Conservation (phyloP, 1,139 yeast species). For the Pichia sp. region DNA sequence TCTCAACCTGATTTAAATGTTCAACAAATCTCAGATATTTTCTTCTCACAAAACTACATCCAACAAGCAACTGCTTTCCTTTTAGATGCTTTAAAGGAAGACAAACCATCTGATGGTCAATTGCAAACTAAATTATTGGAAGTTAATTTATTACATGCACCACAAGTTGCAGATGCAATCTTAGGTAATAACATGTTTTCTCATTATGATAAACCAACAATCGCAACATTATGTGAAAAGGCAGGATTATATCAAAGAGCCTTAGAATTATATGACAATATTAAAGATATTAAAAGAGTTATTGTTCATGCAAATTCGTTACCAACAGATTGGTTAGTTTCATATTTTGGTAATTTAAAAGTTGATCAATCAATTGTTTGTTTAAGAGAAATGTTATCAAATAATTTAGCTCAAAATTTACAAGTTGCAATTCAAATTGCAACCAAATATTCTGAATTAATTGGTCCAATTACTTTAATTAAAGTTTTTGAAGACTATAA, state of each 20-base stretch:
- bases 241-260: conserved; percentile 94
- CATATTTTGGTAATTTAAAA: conserved; percentile 87
- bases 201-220: conserved; percentile 89
- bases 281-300: conserved; percentile 92
- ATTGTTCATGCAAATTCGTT: conserved; percentile 80
- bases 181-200: conserved; percentile 93
- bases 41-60: conserved; percentile 87
- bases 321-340: conserved; percentile 90
- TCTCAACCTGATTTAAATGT: conserved; percentile 62
- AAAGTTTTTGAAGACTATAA: conserved; percentile 90
- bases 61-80: conserved; percentile 99
- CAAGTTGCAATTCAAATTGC: conserved; percentile 96
- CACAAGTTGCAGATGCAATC: conserved; percentile 99
- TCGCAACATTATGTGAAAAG: conserved; percentile 89
- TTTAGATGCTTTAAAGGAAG: conserved; percentile 90
- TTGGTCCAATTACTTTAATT: conserved; percentile 80
- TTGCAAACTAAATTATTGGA: conserved; percentile 92
- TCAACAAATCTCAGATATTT: conserved; percentile 87
- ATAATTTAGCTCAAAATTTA: conserved; percentile 75
- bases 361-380: conserved; percentile 91
- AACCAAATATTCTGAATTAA: conserved; percentile 88
- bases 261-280: conserved; percentile 88
- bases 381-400: conserved; percentile 73
- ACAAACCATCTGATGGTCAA: conserved; percentile 92
- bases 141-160: conserved; percentile 89